Evolutionary conservation across 768 basidiomycete species (phyloP), one percentile per base, ranked within the genome.

Genomic region (Suillus variegatus): DNA sequence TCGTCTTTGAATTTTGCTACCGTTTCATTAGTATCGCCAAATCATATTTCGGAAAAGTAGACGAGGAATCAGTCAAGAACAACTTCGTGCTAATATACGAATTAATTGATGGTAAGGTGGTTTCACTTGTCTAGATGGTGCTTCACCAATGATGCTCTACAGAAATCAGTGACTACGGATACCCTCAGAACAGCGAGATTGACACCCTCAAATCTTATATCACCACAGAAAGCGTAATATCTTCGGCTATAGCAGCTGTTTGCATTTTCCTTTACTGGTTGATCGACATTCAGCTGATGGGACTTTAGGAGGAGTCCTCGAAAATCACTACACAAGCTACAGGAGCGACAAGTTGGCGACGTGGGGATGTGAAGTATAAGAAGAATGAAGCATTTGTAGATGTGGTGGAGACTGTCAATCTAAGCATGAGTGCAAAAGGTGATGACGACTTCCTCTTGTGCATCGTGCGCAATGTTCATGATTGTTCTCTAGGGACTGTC

Each of bases 351-450:
- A 97, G 91, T 75, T 99, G 97, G 97, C 82, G 97, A 49, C 84
- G 96, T 64, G 90, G 88, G 18, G 97, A 98, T 73, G 96, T 99
- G 72, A 97, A 96, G 77, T 99, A 99, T 79, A 92, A 97, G 82
- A 99, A 99, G 85, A 99, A 99, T 69, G 97, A 99, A 74, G 97
- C 97, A 0, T 99, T 99, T 70, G 97, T 99, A n/a, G 97, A 99
- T 74, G 97, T 99, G 10, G 93, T 99, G 52, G 97, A 99, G 81
- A 93, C 86, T 2, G 93, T 99, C 67, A 99, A 99, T 73, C 76
- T 99, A 63, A 90, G 94, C 71, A 97, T 99, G 96, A 97, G 94
- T 75, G 92, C 95, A 2, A 98, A 97, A 81, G 96, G 95, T 69
- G 16, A 55, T 41, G 7, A 61, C 41, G 46, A 22, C 14, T 28